Percentiles rank a stretch among this genome's conserved stretches.
Evolutionary conservation across 345 rosid species (phyloP).

Genomic region (Eucalyptus cloeziana): DNA sequence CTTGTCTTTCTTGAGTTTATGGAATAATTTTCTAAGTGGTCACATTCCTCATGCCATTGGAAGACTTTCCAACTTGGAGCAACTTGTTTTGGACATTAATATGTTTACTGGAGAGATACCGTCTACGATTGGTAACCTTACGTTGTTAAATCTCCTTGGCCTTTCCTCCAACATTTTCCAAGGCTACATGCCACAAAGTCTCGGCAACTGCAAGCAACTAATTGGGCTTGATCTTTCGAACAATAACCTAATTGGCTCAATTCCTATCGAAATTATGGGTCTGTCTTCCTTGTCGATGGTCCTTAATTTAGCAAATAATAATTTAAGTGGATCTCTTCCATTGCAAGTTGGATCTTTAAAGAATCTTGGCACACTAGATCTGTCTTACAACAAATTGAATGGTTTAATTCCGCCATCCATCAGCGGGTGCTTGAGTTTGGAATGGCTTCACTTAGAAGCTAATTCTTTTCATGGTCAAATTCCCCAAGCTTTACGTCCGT

Average conservation of each 20-base stretch:
- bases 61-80: neutral
- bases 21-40: neutral
- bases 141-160: fast-evolving
- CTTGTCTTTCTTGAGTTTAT: no score
- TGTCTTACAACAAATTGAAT: neutral
- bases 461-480: neutral
- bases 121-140: neutral
- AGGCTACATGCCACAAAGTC: neutral
- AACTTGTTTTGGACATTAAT: fast-evolving
- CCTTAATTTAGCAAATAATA: neutral
- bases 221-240: fast-evolving
- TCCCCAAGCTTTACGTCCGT: neutral
- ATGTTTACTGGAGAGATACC: neutral
- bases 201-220: neutral
- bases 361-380: neutral
- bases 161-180: neutral
- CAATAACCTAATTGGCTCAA: neutral
- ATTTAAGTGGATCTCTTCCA: neutral
- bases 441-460: neutral
- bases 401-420: neutral
- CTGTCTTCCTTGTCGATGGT: neutral
- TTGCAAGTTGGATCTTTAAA: neutral
- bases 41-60: neutral
- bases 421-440: neutral
- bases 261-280: neutral